phyloP scores from a whole-genome alignment of 2,329 filamentous ascomycete genomes.

The Fusarium austroafricanum region DNA sequence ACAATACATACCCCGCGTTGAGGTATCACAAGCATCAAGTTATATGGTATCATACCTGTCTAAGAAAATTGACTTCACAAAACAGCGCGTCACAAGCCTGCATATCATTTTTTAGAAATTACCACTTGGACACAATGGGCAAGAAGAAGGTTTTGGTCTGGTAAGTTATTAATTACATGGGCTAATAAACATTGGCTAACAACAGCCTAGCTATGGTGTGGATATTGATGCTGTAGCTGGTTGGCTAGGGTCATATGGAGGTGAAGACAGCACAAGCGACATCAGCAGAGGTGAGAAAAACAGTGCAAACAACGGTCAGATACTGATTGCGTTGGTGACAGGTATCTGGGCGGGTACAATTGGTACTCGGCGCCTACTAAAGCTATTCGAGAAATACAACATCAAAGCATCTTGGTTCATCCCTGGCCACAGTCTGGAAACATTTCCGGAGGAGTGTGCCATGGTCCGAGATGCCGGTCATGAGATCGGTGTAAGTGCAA shows the following conservation, averaged over 20 bases:
- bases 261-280: constrained; percentile 78
- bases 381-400: constrained; percentile 76
- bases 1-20: constrained; percentile 1
- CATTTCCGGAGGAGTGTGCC: constrained; percentile 60
- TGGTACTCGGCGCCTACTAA: constrained; percentile 73
- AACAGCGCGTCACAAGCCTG: not conserved
- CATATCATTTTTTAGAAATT: not conserved
- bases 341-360: constrained; percentile 66
- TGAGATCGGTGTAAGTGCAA: constrained; percentile 58
- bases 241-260: constrained; percentile 82
- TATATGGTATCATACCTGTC: not conserved
- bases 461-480: constrained; percentile 61
- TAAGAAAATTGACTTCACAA: not conserved
- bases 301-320: accelerated
- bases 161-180: not conserved
- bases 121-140: not conserved
- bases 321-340: accelerated
- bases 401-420: constrained; percentile 73
- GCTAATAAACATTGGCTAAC: constrained; percentile 31
- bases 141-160: constrained; percentile 10
- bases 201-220: constrained; percentile 67
- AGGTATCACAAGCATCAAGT: not conserved
- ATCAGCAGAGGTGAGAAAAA: constrained; percentile 70
- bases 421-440: constrained; percentile 62
- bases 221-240: constrained; percentile 81